Percentiles rank a stretch among this genome's conserved stretches.
phyloP scores from a whole-genome alignment of 495 filamentous ascomycete genomes.

The Alectoria sarmentosa region DNA sequence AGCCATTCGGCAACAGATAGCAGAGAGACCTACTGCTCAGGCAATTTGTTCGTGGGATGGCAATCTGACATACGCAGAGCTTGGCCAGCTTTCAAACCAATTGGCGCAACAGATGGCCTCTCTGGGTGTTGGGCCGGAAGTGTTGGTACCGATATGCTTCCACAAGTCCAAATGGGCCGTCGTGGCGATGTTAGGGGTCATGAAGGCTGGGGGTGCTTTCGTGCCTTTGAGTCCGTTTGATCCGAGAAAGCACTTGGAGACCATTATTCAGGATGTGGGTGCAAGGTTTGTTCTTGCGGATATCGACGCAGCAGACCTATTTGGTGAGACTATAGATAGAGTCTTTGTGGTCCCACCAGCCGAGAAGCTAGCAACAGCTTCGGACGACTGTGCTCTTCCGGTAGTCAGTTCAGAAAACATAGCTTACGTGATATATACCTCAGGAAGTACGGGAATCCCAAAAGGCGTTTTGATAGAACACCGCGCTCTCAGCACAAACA shows the following conservation, averaged over 20 bases:
- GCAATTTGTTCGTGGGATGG: constrained; percentile 47
- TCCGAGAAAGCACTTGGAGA: constrained; percentile 27
- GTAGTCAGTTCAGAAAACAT: too few relatives aligned
- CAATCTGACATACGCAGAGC: constrained; percentile 42
- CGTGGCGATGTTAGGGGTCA: constrained; percentile 28
- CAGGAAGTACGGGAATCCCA: constrained; percentile 57
- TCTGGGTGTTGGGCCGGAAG: constrained; percentile 37
- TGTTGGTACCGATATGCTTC: constrained; percentile 35
- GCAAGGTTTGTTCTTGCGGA: constrained; percentile 15
- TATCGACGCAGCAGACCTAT: too few relatives aligned
- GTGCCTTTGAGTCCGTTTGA: constrained; percentile 38
- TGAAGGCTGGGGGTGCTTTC: constrained; percentile 34
- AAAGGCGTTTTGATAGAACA: constrained; percentile 68
- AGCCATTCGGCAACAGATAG: constrained; percentile 35
- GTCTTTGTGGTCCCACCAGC: not conserved
- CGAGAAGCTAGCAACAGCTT: too few relatives aligned
- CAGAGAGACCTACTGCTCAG: constrained; percentile 31
- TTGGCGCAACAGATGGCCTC: constrained; percentile 39
- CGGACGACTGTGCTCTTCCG: too few relatives aligned
- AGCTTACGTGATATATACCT: constrained; percentile 35
- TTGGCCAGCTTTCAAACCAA: constrained; percentile 40
- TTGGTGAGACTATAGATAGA: too few relatives aligned
- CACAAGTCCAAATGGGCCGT: constrained; percentile 29
- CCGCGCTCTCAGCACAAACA: constrained; percentile 25
- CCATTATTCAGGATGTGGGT: constrained; percentile 21